A percentile compares a stretch with the other conserved stretches of the same genome.
These are phyloP conservation scores for Platanthera zijinensis DNA, from an alignment of 106 monocot species.

Conservation along the genomic window DNA sequence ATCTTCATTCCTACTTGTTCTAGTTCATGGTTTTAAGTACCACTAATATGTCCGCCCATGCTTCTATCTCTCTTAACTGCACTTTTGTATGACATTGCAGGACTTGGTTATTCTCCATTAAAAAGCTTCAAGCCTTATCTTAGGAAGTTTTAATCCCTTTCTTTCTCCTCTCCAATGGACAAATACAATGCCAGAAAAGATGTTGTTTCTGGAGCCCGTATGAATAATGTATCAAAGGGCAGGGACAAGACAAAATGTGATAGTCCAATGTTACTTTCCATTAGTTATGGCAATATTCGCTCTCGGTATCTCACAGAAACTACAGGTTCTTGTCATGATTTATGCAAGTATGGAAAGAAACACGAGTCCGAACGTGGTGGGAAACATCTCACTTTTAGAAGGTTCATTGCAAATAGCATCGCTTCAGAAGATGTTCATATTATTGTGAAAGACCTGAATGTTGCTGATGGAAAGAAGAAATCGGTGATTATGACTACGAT, in stretches of 20 bases:
- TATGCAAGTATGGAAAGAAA: slow-evolving; percentile 55
- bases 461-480: slow-evolving; percentile 1
- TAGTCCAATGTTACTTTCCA: slow-evolving; percentile 13
- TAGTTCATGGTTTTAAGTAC: not conserved
- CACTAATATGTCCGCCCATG: too few species aligned
- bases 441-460: not conserved
- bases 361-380: slow-evolving; percentile 21
- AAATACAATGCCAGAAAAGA: not conserved
- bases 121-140: not conserved
- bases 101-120: not conserved
- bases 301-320: slow-evolving; percentile 49
- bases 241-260: slow-evolving; percentile 1
- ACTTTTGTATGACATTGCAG: not conserved
- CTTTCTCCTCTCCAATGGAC: not conserved
- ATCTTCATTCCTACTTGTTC: not conserved
- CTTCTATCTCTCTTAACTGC: not conserved
- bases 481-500: not conserved
- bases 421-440: not conserved
- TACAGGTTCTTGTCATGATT: slow-evolving; percentile 55
- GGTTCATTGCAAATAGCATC: not conserved
- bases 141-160: not conserved
- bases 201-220: not conserved
- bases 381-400: slow-evolving; percentile 10
- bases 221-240: slow-evolving; percentile 8
- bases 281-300: slow-evolving; percentile 10